Evolutionary conservation across 176 grass and related monocot genomes (phyloP).

Genomic region (Oryza australiensis): DNA sequence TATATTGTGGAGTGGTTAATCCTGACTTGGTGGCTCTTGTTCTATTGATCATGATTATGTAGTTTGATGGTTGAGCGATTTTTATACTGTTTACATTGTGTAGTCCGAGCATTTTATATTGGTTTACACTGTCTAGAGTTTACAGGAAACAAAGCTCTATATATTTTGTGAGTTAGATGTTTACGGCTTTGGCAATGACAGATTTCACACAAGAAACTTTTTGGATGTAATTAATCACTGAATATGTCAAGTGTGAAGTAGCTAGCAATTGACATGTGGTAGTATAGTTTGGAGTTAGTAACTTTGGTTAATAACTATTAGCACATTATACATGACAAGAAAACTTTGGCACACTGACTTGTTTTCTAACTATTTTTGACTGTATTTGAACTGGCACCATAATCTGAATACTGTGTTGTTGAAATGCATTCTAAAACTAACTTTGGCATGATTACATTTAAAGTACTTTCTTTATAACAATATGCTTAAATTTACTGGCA

Average conservation of each 20-base stretch:
- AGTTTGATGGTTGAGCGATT: neutral
- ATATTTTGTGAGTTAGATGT: neutral
- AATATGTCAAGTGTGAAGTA: neutral
- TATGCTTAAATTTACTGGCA: conserved; percentile 37
- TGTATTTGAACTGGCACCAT: neutral
- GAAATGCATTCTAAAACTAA: neutral
- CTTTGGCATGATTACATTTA: neutral
- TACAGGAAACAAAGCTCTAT: neutral
- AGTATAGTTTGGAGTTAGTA: neutral
- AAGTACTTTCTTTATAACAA: neutral
- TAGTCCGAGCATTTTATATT: neutral
- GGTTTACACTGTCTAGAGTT: neutral
- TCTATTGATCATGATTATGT: neutral
- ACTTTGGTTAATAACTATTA: neutral
- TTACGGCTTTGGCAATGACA: neutral
- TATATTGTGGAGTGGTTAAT: neutral
- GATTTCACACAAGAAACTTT: neutral
- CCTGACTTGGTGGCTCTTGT: neutral
- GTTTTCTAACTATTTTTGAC: neutral
- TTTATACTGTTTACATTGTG: neutral
- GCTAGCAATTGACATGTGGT: neutral
- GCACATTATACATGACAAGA: neutral
- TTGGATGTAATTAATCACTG: neutral
- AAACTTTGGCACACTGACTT: neutral
- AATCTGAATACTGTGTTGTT: neutral